Percentiles rank a stretch among this genome's conserved stretches.
phyloP scores from a whole-genome alignment of 495 filamentous ascomycete species.

The Thermothielavioides terrestris region DNA sequence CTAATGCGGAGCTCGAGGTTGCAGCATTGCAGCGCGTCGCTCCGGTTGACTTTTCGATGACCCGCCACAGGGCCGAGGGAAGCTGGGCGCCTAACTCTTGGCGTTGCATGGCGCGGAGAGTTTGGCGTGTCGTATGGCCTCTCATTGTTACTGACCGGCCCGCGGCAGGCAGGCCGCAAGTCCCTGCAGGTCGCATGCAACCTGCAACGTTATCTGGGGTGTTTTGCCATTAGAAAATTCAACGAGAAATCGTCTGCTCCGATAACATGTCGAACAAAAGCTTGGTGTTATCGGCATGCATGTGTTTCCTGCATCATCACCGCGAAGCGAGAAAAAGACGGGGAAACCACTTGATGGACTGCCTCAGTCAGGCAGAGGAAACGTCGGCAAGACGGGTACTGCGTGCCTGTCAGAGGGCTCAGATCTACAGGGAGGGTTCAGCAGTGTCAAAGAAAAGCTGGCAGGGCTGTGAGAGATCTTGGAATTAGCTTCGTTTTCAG shows the following conservation, averaged over 20 bases:
- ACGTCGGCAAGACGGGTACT: neutral
- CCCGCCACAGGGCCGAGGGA: neutral
- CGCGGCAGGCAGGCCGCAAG: neutral
- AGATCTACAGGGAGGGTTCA: neutral
- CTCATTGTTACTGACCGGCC: conserved; percentile 9
- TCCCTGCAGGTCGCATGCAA: conserved; percentile 14
- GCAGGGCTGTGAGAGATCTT: neutral
- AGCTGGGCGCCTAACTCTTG: neutral
- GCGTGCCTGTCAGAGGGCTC: neutral
- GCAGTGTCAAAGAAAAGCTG: neutral
- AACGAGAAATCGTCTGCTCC: conserved; percentile 20
- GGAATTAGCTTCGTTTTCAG: neutral
- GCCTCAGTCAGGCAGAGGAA: too few species aligned
- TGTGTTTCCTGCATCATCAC: conserved; percentile 6
- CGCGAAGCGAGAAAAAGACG: neutral
- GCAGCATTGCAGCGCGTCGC: neutral
- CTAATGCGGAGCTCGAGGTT: neutral
- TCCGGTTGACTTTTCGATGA: neutral
- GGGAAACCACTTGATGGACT: neutral
- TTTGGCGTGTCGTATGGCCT: neutral
- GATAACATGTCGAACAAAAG: conserved; percentile 25
- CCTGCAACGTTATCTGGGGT: conserved; percentile 18
- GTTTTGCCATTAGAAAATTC: conserved; percentile 34
- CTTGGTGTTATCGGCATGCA: conserved; percentile 17
- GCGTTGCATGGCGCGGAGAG: neutral